phyloP scores from a whole-genome alignment of 1,284 basidiomycete genomes.

The Mycena sp. region DNA sequence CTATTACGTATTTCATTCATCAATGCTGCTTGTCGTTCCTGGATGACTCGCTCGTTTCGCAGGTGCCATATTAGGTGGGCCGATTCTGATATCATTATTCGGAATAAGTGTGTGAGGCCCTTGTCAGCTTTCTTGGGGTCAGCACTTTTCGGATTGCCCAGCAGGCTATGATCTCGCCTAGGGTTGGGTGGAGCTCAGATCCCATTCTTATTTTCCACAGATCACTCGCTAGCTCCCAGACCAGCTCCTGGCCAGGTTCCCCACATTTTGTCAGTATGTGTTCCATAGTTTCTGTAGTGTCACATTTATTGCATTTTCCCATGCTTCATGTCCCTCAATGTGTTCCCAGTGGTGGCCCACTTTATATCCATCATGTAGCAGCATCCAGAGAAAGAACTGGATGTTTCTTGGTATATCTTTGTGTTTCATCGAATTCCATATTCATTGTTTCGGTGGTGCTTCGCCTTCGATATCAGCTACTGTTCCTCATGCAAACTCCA shows the following conservation, averaged over 20 bases:
- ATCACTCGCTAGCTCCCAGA: slow-evolving; percentile 13
- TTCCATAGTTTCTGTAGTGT: too few species aligned
- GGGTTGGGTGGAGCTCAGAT: neutral
- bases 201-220: slow-evolving; percentile 27
- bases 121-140: neutral
- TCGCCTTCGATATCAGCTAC: neutral
- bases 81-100: too few species aligned
- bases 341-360: slow-evolving; percentile 19
- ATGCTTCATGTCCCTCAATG: slow-evolving; percentile 9
- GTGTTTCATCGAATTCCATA: neutral
- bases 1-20: neutral
- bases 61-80: too few species aligned
- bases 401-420: slow-evolving; percentile 5
- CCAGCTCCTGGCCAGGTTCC: neutral
- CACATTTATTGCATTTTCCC: slow-evolving; percentile 21
- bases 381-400: slow-evolving; percentile 12
- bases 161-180: slow-evolving; percentile 1
- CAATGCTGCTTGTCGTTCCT: neutral
- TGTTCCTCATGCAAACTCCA: neutral
- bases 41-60: too few species aligned
- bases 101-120: too few species aligned
- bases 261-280: too few species aligned
- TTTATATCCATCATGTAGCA: too few species aligned
- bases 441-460: neutral
- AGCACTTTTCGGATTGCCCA: neutral